These are phyloP conservation scores for Apiospora marii DNA, from an alignment of 2,329 filamentous ascomycete species.

Conservation along the genomic window DNA sequence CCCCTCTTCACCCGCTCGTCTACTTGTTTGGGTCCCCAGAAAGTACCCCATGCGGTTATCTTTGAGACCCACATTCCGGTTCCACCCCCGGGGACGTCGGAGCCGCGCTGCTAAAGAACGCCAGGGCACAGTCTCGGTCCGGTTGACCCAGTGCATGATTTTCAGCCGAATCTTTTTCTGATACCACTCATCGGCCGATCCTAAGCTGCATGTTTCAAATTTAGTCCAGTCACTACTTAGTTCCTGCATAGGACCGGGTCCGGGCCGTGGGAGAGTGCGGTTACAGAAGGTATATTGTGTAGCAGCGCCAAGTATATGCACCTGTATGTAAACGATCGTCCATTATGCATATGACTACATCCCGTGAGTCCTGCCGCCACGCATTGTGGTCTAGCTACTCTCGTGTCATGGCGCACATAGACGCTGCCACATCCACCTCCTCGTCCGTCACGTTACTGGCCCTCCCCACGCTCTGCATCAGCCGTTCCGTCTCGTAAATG, in stretches of 20 bases:
- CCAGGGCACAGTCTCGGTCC: not conserved
- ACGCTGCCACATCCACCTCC: constrained; percentile 28
- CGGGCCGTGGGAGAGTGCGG: not conserved
- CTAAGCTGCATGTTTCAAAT: not conserved
- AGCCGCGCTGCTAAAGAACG: not conserved
- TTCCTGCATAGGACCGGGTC: not conserved
- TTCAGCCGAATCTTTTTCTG: not conserved
- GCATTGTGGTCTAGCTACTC: not conserved
- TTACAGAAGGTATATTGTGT: not conserved
- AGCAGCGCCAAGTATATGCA: not conserved
- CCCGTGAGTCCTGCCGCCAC: not conserved
- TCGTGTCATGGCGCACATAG: constrained; percentile 28
- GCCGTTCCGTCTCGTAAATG: constrained; percentile 52
- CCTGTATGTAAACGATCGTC: not conserved
- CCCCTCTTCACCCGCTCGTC: not conserved
- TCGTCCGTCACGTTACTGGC: constrained; percentile 25
- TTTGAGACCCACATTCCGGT: not conserved
- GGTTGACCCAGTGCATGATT: not conserved
- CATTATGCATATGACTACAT: not conserved
- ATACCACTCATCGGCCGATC: not conserved
- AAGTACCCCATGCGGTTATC: not conserved
- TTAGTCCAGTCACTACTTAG: not conserved
- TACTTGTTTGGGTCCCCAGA: not conserved
- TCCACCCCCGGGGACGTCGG: constrained; percentile 21
- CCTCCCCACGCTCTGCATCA: constrained; percentile 41